Base-by-base conservation (phyloP, 2,329 filamentous ascomycete species). In the Claviceps sp. region DNA sequence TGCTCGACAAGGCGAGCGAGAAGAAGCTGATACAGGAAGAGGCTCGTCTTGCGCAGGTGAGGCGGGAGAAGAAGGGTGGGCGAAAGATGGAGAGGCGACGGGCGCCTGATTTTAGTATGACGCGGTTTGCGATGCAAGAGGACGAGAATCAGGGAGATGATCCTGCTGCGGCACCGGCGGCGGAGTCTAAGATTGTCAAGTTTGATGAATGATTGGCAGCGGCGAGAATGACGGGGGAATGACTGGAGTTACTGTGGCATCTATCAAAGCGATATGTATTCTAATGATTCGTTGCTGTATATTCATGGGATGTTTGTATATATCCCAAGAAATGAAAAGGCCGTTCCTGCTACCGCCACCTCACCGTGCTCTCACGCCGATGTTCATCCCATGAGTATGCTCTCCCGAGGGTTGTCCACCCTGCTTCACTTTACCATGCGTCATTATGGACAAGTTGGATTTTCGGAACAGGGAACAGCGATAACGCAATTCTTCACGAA, bases 1-100 rank as follows among this genome's bases (percentile, higher is more conserved):
- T 95, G 77, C 70, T 95, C 48, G 74, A 76, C 47, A 77, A 77
- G 44, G 77, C 79, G 20, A 83, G 82, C 24, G 89, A 94, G 68
- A 72, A 69, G 57, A 69, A 70, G 26, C 69, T 86, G 0, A 62
- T 70, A 18, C 58, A 61, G 41, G 63, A 66, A 34, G 70, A 79
- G 47, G 72, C 74, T 8, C 72, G 78, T 54, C 64, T 67, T 22
- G 64, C 66, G 3, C 59, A 59, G 54, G 54, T 63, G 57, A 62
- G 67, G 48, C 65, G 62, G 55, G 68, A 59, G 54, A 64, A 67
- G 57, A 70, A 66, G 52, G 62, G 65, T 16, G 56, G 61, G 5
- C 55, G 61, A 45, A 58, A 52, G 7, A 37, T 51, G 4, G 58
- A 66, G 57, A 64, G 67, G 47, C 68, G 66, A 59, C 67, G 64